Evolutionary conservation across 257 asterid species (phyloP).

Genomic region (Salvia splendens): DNA sequence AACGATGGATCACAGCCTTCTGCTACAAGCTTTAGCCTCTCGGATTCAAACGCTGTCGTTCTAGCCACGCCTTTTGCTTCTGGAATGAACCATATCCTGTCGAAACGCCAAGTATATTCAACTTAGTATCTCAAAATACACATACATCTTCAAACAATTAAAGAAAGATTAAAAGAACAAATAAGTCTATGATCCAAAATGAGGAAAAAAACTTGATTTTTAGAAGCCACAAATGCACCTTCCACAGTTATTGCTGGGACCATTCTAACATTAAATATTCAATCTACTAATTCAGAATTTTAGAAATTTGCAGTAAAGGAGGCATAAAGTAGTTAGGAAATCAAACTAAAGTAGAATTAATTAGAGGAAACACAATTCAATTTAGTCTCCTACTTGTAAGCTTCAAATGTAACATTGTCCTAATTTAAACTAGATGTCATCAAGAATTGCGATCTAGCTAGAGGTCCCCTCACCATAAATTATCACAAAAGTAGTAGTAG

Average conservation of each 20-base stretch:
- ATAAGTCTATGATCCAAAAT: slow-evolving; percentile 9
- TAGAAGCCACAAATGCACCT: slow-evolving; percentile 4
- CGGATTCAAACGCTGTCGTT: slow-evolving; percentile 68
- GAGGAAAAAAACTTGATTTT: background rate
- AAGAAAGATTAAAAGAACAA: background rate
- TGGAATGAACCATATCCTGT: slow-evolving; percentile 68
- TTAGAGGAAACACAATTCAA: background rate
- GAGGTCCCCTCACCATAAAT: slow-evolving; percentile 28
- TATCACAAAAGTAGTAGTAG: slow-evolving; percentile 2
- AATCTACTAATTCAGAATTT: background rate
- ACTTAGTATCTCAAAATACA: slow-evolving; percentile 3
- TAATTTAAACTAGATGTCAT: background rate
- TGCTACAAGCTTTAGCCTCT: slow-evolving; percentile 62
- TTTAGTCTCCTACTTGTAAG: background rate
- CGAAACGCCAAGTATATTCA: background rate
- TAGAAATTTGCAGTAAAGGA: slow-evolving; percentile 17
- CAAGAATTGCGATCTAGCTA: slow-evolving; percentile 40
- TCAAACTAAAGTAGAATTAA: slow-evolving; percentile 7
- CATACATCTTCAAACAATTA: background rate
- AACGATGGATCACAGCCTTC: slow-evolving; percentile 70
- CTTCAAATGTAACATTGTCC: background rate
- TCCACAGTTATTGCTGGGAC: slow-evolving; percentile 16
- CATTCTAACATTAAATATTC: background rate
- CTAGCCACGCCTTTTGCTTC: slow-evolving; percentile 64
- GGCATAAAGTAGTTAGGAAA: slow-evolving; percentile 6